phyloP scores from a whole-genome alignment of 257 asterid genomes.

The Forsythia viridissima region DNA sequence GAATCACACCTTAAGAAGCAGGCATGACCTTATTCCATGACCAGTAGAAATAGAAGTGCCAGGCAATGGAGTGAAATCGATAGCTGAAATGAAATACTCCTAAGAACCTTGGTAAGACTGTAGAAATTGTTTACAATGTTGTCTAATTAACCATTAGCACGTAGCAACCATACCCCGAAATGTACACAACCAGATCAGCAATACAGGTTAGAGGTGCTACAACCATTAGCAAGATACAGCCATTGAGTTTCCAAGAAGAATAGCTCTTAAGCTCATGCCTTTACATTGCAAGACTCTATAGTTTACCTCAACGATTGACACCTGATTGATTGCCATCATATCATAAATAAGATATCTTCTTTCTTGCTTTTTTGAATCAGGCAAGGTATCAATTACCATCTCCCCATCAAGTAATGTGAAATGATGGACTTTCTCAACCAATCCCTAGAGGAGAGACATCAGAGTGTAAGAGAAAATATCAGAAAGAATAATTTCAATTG shows the following conservation, averaged over 20 bases:
- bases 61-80: background rate
- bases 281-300: slow-evolving; percentile 8
- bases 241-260: background rate
- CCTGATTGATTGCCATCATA: slow-evolving; percentile 84
- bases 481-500: slow-evolving; percentile 9
- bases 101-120: background rate
- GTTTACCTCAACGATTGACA: slow-evolving; percentile 79
- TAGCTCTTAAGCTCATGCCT: background rate
- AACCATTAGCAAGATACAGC: background rate
- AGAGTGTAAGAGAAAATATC: slow-evolving; percentile 11
- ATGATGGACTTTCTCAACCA: slow-evolving; percentile 72
- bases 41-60: background rate
- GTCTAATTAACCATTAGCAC: background rate
- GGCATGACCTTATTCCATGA: background rate
- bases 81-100: background rate
- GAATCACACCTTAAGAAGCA: background rate
- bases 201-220: background rate
- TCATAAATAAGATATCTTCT: slow-evolving; percentile 96
- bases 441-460: slow-evolving; percentile 50
- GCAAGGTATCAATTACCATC: slow-evolving; percentile 88
- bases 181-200: background rate
- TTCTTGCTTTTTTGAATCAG: slow-evolving; percentile 79
- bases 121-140: background rate
- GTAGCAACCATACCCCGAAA: background rate
- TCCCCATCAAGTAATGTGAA: slow-evolving; percentile 97